Conservation (phyloP, 1,284 basidiomycete genomes). For the Ustilago nuda region DNA sequence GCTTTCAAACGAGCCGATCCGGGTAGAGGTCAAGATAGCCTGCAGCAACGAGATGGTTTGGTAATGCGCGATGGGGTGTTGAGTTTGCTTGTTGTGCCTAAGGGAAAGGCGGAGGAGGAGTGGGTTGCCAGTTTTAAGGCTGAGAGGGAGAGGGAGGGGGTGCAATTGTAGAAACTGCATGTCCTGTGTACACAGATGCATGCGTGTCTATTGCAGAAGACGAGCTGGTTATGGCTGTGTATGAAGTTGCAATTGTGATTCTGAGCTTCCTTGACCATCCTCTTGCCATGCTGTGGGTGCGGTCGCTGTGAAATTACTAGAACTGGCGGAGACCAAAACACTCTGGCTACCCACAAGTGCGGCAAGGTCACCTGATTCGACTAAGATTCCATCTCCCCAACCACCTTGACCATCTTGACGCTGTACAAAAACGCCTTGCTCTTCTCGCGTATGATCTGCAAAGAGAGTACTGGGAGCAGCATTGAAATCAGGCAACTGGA, state of each 20-base stretch:
- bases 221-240: conserved; percentile 27
- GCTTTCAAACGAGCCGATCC: conserved; percentile 71
- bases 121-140: conserved; percentile 92
- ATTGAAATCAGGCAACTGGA: conserved; percentile 2
- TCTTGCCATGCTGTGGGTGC: background rate
- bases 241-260: conserved; percentile 20
- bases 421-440: too few species aligned
- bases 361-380: conserved; percentile 6
- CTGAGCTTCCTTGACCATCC: background rate
- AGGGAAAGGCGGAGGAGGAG: conserved; percentile 79
- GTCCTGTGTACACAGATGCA: too few species aligned
- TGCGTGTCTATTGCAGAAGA: too few species aligned
- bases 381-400: background rate
- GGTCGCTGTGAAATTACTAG: background rate
- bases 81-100: conserved; percentile 85
- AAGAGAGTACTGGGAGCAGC: background rate
- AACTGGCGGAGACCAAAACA: conserved; percentile 4
- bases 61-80: conserved; percentile 87
- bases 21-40: conserved; percentile 68
- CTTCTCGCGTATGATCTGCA: too few species aligned
- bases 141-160: conserved; percentile 14
- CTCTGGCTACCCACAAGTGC: conserved; percentile 9
- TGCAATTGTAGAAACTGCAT: background rate
- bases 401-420: background rate
- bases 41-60: conserved; percentile 80